phyloP scores from a whole-genome alignment of 2,329 filamentous ascomycete genomes.

The Pseudocercospora macadamiae region DNA sequence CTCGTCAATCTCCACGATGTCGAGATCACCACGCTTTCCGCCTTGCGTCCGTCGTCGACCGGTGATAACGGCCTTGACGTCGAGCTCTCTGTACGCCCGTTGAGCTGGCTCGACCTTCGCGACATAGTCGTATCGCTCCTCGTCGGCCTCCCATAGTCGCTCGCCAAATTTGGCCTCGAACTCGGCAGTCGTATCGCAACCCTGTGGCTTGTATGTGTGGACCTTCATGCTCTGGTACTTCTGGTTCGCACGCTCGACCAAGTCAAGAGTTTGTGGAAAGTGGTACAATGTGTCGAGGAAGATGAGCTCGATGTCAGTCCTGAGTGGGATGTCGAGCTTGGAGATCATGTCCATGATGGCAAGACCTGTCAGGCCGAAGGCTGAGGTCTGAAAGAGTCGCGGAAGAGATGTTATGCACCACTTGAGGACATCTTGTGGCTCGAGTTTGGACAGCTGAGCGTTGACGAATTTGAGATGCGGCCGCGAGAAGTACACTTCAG shows the following conservation, averaged over 20 bases:
- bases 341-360: conserved; percentile 69
- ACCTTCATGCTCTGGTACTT: conserved; percentile 79
- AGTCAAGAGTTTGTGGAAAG: conserved; percentile 53
- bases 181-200: conserved; percentile 70
- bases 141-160: conserved; percentile 79
- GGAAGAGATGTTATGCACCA: conserved; percentile 93
- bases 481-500: conserved; percentile 82
- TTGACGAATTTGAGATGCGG: conserved; percentile 91
- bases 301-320: conserved; percentile 54
- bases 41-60: conserved; percentile 91
- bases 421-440: conserved; percentile 85
- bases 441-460: conserved; percentile 80
- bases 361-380: conserved; percentile 55
- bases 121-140: conserved; percentile 92
- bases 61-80: conserved; percentile 88
- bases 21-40: conserved; percentile 84
- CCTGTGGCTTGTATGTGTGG: conserved; percentile 87
- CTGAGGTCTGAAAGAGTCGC: conserved; percentile 49
- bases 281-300: conserved; percentile 60
- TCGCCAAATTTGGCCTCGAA: conserved; percentile 83
- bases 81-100: conserved; percentile 83
- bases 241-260: conserved; percentile 68
- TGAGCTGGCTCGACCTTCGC: conserved; percentile 97
- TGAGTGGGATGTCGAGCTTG: conserved; percentile 67
- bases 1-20: conserved; percentile 92